phyloP scores from a whole-genome alignment of 2,329 filamentous ascomycete species.

The Aspergillus nomiae region DNA sequence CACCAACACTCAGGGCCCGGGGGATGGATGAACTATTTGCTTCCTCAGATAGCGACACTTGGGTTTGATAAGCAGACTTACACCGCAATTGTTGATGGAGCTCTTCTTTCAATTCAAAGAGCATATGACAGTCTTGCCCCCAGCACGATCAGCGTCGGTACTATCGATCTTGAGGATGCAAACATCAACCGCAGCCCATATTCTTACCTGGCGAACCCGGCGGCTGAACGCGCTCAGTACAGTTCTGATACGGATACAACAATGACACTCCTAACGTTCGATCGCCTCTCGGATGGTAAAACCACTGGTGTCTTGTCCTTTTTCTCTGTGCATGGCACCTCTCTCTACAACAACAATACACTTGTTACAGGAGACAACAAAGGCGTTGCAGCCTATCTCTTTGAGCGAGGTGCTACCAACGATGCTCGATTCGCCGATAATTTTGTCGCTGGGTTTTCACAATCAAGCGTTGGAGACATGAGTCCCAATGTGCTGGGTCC shows the following conservation, averaged over 20 bases:
- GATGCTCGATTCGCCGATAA: conserved; percentile 29
- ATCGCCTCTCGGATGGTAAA: conserved; percentile 71
- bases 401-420: conserved; percentile 70
- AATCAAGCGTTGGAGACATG: conserved; percentile 88
- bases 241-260: conserved; percentile 68
- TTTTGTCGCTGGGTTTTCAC: conserved; percentile 90
- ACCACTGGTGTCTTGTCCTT: conserved; percentile 84
- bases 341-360: conserved; percentile 87
- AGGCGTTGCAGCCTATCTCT: conserved; percentile 81
- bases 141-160: conserved; percentile 52
- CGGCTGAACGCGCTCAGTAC: conserved; percentile 72
- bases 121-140: no score
- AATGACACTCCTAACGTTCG: conserved; percentile 78
- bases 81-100: conserved; percentile 54
- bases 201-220: conserved; percentile 83
- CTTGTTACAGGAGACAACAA: conserved; percentile 95
- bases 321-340: conserved; percentile 91
- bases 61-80: conserved; percentile 89
- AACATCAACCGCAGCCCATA: conserved; percentile 89
- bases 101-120: no score
- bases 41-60: conserved; percentile 85
- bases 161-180: conserved; percentile 69
- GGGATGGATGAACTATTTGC: conserved; percentile 90
- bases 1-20: conserved; percentile 91
- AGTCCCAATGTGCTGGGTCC: conserved; percentile 85